phyloP scores from a whole-genome alignment of 805 yeast genomes.

The Spathaspora sp. region DNA sequence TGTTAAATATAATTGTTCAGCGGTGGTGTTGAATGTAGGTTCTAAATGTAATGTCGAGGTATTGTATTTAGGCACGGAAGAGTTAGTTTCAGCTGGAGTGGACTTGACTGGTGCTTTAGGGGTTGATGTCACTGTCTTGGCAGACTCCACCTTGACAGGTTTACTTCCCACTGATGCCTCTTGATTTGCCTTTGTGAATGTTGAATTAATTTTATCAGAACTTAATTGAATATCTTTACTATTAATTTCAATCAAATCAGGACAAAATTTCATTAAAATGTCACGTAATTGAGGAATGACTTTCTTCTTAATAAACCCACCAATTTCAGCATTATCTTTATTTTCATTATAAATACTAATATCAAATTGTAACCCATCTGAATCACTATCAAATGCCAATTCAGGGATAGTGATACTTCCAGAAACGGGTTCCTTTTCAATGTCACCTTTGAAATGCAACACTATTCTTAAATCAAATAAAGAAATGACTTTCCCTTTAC shows the following conservation, averaged over 20 bases:
- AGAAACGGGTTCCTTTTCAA: slow-evolving; percentile 35
- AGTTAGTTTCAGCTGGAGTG: slow-evolving; percentile 11
- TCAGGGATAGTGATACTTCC: slow-evolving; percentile 89
- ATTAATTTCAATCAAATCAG: slow-evolving; percentile 68
- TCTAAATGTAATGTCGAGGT: slow-evolving; percentile 76
- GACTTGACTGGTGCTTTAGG: slow-evolving; percentile 7
- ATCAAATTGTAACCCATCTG: slow-evolving; percentile 82
- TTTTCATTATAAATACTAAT: slow-evolving; percentile 60
- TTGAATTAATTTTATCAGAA: slow-evolving; percentile 33
- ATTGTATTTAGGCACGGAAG: slow-evolving; percentile 60
- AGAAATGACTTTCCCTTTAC: slow-evolving; percentile 94
- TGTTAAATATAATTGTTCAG: slow-evolving; percentile 79
- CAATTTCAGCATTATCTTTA: slow-evolving; percentile 46
- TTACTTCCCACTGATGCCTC: slow-evolving; percentile 27
- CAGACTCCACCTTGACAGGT: slow-evolving; percentile 9
- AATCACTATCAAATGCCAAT: slow-evolving; percentile 86
- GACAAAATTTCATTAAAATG: slow-evolving; percentile 63
- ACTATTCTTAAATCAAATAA: slow-evolving; percentile 76
- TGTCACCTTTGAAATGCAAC: slow-evolving; percentile 51
- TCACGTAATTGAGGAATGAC: slow-evolving; percentile 70
- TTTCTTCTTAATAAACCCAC: slow-evolving; percentile 44
- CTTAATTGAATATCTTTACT: slow-evolving; percentile 88
- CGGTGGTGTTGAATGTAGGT: slow-evolving; percentile 80
- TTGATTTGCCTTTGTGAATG: slow-evolving; percentile 50
- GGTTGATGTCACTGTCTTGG: slow-evolving; percentile 6